These are phyloP conservation scores for Penicillium subrubescens DNA, from an alignment of 495 filamentous ascomycete genomes.

Conservation along the genomic window DNA sequence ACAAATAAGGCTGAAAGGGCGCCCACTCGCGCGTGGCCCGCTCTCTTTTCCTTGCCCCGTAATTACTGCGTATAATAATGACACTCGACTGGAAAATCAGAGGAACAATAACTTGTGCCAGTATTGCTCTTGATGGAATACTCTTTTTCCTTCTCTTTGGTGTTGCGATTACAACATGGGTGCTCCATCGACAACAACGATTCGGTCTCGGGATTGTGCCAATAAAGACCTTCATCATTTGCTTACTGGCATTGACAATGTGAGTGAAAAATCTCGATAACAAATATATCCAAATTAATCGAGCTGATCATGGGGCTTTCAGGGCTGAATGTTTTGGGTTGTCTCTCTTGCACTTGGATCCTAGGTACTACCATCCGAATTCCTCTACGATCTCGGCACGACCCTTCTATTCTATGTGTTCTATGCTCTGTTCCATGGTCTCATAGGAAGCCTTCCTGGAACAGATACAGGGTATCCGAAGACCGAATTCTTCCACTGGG, in stretches of 20 bases:
- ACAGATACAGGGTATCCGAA: neutral
- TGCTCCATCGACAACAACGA: neutral
- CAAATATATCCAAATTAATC: neutral
- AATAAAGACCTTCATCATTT: neutral
- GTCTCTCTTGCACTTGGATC: neutral
- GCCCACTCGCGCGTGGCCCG: neutral
- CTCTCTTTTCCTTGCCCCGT: neutral
- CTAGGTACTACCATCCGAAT: neutral
- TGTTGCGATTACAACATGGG: neutral
- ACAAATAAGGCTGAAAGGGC: neutral
- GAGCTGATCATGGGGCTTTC: neutral
- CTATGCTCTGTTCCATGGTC: neutral
- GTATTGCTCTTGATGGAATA: neutral
- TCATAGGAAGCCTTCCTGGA: neutral
- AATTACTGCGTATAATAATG: neutral
- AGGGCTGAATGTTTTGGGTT: neutral
- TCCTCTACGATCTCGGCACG: neutral
- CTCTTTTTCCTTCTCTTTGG: neutral
- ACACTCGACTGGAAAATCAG: neutral
- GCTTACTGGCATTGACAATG: neutral
- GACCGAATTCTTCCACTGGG: neutral
- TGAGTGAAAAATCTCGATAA: neutral
- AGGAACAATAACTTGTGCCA: neutral
- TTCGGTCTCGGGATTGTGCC: neutral
- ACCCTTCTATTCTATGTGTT: neutral